These are phyloP conservation scores for Epichloe scottii DNA, from an alignment of 2,329 filamentous ascomycete species.

Conservation along the genomic window DNA sequence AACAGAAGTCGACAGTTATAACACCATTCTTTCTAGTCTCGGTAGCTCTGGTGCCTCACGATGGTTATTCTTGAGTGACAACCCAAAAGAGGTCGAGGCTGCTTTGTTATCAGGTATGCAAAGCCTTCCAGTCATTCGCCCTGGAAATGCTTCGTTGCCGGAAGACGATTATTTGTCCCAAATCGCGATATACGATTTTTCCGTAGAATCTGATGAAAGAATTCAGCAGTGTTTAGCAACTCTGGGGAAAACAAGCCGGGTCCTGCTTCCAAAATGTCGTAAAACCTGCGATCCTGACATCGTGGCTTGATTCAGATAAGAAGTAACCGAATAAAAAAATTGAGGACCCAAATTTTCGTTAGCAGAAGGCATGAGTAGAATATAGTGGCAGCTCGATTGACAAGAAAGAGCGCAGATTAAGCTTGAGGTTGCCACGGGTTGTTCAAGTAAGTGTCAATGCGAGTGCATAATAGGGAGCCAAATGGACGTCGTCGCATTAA, in stretches of 20 bases:
- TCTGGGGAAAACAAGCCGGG: neutral
- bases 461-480: neutral
- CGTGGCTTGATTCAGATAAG: neutral
- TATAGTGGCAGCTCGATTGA: too few species aligned
- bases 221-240: conserved; percentile 5
- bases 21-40: conserved; percentile 39
- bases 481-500: neutral
- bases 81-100: conserved; percentile 55
- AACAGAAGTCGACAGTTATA: conserved; percentile 53
- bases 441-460: neutral
- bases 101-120: conserved; percentile 51
- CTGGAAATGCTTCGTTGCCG: conserved; percentile 56
- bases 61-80: conserved; percentile 75
- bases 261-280: neutral
- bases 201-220: conserved; percentile 11
- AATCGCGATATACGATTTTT: conserved; percentile 24
- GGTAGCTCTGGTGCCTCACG: conserved; percentile 33
- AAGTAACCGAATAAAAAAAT: neutral
- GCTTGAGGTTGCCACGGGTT: neutral
- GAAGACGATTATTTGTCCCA: conserved; percentile 28
- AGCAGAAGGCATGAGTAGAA: too few species aligned
- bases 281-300: neutral
- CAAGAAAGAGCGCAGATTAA: too few species aligned
- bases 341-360: too few species aligned
- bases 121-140: conserved; percentile 48